Percentiles rank a stretch among this genome's conserved stretches.
Evolutionary conservation across 257 asterid species (phyloP).

Genomic region (Marsdenia floribunda): DNA sequence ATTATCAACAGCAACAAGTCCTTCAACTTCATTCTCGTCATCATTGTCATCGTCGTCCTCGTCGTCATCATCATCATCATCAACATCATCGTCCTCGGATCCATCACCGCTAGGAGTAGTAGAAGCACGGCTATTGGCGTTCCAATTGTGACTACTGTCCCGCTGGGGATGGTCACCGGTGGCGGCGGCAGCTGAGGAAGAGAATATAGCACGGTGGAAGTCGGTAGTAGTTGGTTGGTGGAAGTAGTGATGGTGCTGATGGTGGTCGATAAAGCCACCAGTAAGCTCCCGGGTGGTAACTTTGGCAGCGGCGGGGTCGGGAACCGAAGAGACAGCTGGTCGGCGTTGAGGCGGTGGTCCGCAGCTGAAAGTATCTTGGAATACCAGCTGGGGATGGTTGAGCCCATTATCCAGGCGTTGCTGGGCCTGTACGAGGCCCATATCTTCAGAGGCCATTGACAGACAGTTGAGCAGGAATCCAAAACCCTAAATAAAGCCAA

Average conservation of each 20-base stretch:
- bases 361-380: conserved; percentile 42
- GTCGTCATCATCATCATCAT: conserved; percentile 37
- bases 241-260: conserved; percentile 35
- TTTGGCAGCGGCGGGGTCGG: conserved; percentile 43
- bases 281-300: conserved; percentile 61
- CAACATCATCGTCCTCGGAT: conserved; percentile 54
- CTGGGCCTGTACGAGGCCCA: conserved; percentile 50
- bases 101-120: conserved; percentile 41
- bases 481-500: conserved; percentile 11
- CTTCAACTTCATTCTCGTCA: conserved; percentile 42
- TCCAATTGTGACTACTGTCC: conserved; percentile 42
- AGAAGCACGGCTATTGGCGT: conserved; percentile 36
- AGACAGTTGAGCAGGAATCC: not conserved
- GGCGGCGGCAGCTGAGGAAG: conserved; percentile 5
- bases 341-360: conserved; percentile 44
- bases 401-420: conserved; percentile 50
- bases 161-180: conserved; percentile 2
- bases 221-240: conserved; percentile 28
- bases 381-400: conserved; percentile 59
- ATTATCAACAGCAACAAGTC: conserved; percentile 33
- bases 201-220: conserved; percentile 36
- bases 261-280: conserved; percentile 56
- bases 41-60: conserved; percentile 39
- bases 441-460: conserved; percentile 60
- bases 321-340: conserved; percentile 27